Base-by-base conservation (phyloP, 208 protist species). In the Crithidia fasciculata region DNA sequence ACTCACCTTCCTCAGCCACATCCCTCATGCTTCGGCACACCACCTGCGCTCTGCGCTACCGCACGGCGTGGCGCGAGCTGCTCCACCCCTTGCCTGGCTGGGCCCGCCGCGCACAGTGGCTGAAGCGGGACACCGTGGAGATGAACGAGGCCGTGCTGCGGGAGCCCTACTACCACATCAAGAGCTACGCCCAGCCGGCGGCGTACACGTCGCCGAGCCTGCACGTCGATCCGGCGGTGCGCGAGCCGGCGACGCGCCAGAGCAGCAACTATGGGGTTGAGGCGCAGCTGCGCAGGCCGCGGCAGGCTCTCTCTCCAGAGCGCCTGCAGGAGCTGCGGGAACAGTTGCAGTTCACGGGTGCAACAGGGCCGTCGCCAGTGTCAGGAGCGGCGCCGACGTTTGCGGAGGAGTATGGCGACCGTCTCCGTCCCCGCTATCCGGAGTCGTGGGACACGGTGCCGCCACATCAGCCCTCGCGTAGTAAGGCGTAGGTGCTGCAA, bases 61-160 rank as follows among this genome's bases (percentile, higher is more conserved):
- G 89, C 60, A 96, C 92, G 0, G 88, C 92, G 8, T 96, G 92
- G 92, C 81, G 92, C 5, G 92, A 96, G 80, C 82, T 96, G 49
- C 85, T 96, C 5, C 92, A 96, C 57, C 88, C 88, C 0, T 80
- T 96, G 2, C 87, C 92, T 13, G 61, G 86, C 39, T 49, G 57
- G 37, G 89, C 89, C 0, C 88, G 92, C 15, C 79, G 89, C 41
- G 65, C 66, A 40, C 85, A 96, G 71, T 96, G 92, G 90, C 69
- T 96, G 43, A 96, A 96, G 81, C 86, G 92, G 2, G 92, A 96
- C 76, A 84, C 79, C 4, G 88, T 94, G 10, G 92, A 96, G 52
- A 81, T 90, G 44, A 96, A 96, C 63, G 89, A 96, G 66, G 79
- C 76, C 5, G 12, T 93, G 12, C 78, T 96, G 45, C 85, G 89